A percentile compares a stretch with the other conserved stretches of the same genome.
Evolutionary conservation across 176 grass and related monocot genomes (phyloP).

Genomic region (Musa troglodytarum): DNA sequence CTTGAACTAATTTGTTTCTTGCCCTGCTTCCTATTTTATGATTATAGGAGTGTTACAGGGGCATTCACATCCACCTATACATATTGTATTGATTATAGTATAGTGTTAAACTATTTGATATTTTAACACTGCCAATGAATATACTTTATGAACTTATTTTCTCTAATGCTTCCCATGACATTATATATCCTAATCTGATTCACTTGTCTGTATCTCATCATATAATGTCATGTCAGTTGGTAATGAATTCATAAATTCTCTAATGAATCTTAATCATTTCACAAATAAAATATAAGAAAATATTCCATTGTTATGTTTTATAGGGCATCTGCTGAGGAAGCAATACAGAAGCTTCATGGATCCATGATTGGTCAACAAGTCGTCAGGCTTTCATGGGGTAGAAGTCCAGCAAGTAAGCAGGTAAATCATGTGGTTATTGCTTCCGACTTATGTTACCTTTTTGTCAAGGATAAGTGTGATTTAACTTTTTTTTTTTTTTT

Average conservation of each 20-base stretch:
- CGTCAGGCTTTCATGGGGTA: slow-evolving; percentile 95
- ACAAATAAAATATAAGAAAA: no score
- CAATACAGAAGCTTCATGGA: slow-evolving; percentile 90
- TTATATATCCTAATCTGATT: not conserved
- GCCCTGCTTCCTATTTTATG: not conserved
- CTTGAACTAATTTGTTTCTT: not conserved
- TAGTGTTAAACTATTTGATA: no score
- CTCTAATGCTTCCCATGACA: no score
- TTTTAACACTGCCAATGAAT: not conserved
- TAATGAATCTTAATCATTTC: not conserved
- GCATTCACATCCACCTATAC: no score
- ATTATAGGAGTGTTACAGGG: no score
- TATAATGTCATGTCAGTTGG: not conserved
- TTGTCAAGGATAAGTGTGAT: not conserved
- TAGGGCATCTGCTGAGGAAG: slow-evolving; percentile 92
- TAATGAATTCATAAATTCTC: not conserved
- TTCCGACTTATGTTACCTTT: not conserved
- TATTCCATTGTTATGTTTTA: slow-evolving; percentile 7
- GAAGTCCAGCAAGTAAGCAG: slow-evolving; percentile 80
- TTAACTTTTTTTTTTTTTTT: not conserved
- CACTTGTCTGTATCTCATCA: not conserved
- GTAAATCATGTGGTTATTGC: slow-evolving; percentile 20
- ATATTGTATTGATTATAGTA: no score
- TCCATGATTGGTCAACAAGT: slow-evolving; percentile 81
- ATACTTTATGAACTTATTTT: not conserved